These are phyloP conservation scores for Paraphysoderma sedebokerense DNA, from an alignment of 371 early-diverging fungal genomes.

Conservation along the genomic window DNA sequence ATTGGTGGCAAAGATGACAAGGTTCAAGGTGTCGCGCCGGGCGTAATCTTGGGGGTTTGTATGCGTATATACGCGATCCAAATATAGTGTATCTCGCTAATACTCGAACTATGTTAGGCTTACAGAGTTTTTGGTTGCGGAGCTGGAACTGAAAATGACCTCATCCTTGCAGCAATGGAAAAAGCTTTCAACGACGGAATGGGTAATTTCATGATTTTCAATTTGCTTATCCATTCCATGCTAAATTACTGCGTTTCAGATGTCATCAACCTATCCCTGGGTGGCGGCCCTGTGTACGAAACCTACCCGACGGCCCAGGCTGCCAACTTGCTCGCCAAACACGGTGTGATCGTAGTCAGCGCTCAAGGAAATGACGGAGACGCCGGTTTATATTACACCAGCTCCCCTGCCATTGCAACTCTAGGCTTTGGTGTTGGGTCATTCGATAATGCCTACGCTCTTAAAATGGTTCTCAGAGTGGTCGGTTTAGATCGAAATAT, in stretches of 20 bases:
- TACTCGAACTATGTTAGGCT: too few relatives aligned
- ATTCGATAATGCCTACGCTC: slow-evolving; percentile 28
- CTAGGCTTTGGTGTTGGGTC: slow-evolving; percentile 50
- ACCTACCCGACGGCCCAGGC: slow-evolving; percentile 30
- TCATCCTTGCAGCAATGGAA: not conserved
- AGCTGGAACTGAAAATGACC: too few relatives aligned
- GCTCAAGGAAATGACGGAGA: slow-evolving; percentile 56
- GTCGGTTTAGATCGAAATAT: not conserved
- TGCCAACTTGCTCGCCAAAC: slow-evolving; percentile 22
- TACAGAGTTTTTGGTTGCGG: too few relatives aligned
- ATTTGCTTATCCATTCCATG: too few relatives aligned
- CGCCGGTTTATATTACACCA: slow-evolving; percentile 37
- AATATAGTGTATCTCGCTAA: too few relatives aligned
- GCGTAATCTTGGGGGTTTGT: not conserved
- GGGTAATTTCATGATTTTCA: slow-evolving; percentile 19
- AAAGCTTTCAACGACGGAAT: not conserved
- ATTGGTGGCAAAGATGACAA: slow-evolving; percentile 22
- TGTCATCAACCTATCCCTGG: slow-evolving; percentile 54
- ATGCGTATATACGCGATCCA: too few relatives aligned
- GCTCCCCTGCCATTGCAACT: slow-evolving; percentile 40
- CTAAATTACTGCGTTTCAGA: too few relatives aligned
- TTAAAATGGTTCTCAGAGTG: not conserved
- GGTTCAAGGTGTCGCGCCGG: slow-evolving; percentile 3
- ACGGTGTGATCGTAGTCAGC: slow-evolving; percentile 31
- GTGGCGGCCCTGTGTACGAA: slow-evolving; percentile 37